A percentile compares a stretch with the other conserved stretches of the same genome.
phyloP scores from a whole-genome alignment of 2,329 filamentous ascomycete species.

The Fusarium algeriense region DNA sequence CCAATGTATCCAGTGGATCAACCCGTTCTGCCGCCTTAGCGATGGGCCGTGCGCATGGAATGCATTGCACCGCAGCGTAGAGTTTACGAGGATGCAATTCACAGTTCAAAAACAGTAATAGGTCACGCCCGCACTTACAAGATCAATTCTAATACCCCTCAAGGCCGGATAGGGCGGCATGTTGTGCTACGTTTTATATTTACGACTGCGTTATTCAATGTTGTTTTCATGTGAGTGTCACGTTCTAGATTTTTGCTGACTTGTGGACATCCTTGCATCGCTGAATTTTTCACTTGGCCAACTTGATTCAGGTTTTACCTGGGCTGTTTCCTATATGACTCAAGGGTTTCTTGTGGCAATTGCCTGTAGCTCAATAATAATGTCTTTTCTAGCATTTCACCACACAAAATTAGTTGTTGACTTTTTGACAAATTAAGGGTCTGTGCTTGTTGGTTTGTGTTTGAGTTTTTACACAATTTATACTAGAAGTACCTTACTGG shows the following conservation, averaged over 20 bases:
- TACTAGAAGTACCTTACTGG: background rate
- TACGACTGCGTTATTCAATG: background rate
- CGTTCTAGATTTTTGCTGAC: conserved; percentile 11
- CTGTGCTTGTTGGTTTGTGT: background rate
- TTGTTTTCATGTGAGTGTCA: background rate
- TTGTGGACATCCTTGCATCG: background rate
- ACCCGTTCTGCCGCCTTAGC: conserved; percentile 16
- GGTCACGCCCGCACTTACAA: conserved; percentile 24
- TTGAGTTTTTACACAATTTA: background rate
- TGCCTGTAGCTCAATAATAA: background rate
- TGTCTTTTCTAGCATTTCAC: background rate
- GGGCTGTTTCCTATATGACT: conserved; percentile 8
- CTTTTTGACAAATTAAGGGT: background rate
- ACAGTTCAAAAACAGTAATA: conserved; percentile 22
- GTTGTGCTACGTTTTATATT: background rate
- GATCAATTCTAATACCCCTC: background rate
- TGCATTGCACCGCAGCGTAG: conserved; percentile 4
- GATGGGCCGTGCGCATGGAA: conserved; percentile 12
- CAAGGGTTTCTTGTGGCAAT: background rate
- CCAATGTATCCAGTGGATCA: background rate
- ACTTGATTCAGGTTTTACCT: conserved; percentile 4
- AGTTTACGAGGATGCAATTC: conserved; percentile 16
- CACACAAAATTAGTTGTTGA: background rate
- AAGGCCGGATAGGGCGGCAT: conserved; percentile 15
- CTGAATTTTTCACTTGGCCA: background rate